These are phyloP conservation scores for Lachnellula subtilissima DNA, from an alignment of 2,329 filamentous ascomycete genomes.

Conservation along the genomic window DNA sequence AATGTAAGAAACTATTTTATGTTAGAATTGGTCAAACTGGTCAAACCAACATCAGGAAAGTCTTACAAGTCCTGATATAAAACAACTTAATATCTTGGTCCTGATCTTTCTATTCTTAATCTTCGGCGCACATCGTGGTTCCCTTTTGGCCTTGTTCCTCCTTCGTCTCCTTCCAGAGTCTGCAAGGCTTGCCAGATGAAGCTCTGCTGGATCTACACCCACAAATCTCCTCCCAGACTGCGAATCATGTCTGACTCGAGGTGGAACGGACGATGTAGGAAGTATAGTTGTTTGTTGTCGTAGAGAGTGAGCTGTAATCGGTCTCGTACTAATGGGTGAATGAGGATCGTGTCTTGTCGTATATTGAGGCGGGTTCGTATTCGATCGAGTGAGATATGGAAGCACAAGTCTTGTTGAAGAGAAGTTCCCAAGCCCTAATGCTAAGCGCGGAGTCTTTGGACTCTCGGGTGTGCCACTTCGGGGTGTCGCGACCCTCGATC, in stretches of 20 bases:
- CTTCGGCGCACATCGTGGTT: slow-evolving; percentile 41
- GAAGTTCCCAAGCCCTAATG: slow-evolving; percentile 35
- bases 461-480: slow-evolving; percentile 29
- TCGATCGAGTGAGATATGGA: slow-evolving; percentile 38
- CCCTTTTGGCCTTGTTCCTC: slow-evolving; percentile 29
- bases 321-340: slow-evolving; percentile 14
- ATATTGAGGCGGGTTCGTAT: slow-evolving; percentile 35
- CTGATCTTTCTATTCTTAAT: slow-evolving; percentile 50
- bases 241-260: slow-evolving; percentile 9
- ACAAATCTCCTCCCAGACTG: slow-evolving; percentile 29
- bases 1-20: slow-evolving; percentile 23
- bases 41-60: not conserved
- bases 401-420: slow-evolving; percentile 40
- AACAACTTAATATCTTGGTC: slow-evolving; percentile 52
- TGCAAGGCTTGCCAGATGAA: slow-evolving; percentile 42
- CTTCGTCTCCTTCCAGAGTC: slow-evolving; percentile 38
- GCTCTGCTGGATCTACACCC: slow-evolving; percentile 45
- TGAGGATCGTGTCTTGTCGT: slow-evolving; percentile 12
- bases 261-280: slow-evolving; percentile 12
- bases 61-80: slow-evolving; percentile 53
- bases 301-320: slow-evolving; percentile 10
- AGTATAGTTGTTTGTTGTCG: slow-evolving; percentile 8
- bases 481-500: slow-evolving; percentile 21
- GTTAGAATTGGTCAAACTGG: slow-evolving; percentile 5
- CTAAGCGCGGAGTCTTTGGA: slow-evolving; percentile 45